Conservation (phyloP, 768 basidiomycete species). For the Exidia glandulosa region DNA sequence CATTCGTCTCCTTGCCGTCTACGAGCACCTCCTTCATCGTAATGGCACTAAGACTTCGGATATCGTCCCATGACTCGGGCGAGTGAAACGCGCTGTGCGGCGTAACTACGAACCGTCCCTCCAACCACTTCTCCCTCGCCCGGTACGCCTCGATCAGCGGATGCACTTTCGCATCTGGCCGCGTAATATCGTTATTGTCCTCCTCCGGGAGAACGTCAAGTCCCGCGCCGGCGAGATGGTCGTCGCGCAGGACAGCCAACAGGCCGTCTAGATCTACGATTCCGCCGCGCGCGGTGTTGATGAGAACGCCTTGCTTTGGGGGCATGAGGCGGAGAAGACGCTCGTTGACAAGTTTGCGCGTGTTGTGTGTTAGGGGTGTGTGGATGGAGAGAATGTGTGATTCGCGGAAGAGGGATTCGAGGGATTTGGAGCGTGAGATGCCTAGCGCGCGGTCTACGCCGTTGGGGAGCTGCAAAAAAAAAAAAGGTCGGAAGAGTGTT, state of each 20-base stretch:
- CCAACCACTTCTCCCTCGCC: slow-evolving; percentile 9
- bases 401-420: slow-evolving; percentile 8
- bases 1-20: slow-evolving; percentile 27
- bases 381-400: slow-evolving; percentile 9
- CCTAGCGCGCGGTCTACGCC: slow-evolving; percentile 6
- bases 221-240: slow-evolving; percentile 9
- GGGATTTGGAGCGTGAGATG: too few relatives aligned
- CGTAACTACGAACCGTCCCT: slow-evolving; percentile 7
- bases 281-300: slow-evolving; percentile 12
- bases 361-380: slow-evolving; percentile 8
- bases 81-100: slow-evolving; percentile 11
- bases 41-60: slow-evolving; percentile 4
- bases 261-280: slow-evolving; percentile 10
- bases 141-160: slow-evolving; percentile 11
- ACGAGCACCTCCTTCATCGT: slow-evolving; percentile 11
- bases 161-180: slow-evolving; percentile 5
- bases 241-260: slow-evolving; percentile 5
- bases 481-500: too few relatives aligned
- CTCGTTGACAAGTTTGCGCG: slow-evolving; percentile 6
- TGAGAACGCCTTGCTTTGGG: slow-evolving; percentile 1
- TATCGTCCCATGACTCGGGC: slow-evolving; percentile 8
- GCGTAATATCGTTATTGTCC: not conserved
- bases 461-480: too few relatives aligned
- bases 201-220: slow-evolving; percentile 13
- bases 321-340: slow-evolving; percentile 7